Evolutionary conservation across 2,329 filamentous ascomycete species (phyloP).

Genomic region (Hortaea werneckii): DNA sequence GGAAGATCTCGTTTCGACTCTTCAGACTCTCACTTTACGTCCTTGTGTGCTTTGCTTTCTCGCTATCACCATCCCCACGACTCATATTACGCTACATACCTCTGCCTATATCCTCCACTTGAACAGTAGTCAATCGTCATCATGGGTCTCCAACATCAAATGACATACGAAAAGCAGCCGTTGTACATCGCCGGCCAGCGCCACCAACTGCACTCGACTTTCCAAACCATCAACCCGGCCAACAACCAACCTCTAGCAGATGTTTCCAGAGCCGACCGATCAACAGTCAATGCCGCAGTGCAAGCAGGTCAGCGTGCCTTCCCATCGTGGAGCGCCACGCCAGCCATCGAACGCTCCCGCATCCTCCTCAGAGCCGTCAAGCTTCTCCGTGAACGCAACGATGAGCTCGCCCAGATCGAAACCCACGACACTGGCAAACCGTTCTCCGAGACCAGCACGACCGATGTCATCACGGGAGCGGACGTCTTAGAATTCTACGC

Average conservation of each 20-base stretch:
- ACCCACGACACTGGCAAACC: slow-evolving; percentile 82
- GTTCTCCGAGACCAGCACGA: slow-evolving; percentile 71
- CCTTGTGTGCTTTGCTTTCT: too few species aligned
- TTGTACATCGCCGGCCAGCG: slow-evolving; percentile 67
- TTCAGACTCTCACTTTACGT: too few species aligned
- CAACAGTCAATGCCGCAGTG: slow-evolving; percentile 63
- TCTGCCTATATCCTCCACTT: too few species aligned
- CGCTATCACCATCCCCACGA: too few species aligned
- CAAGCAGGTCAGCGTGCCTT: slow-evolving; percentile 63
- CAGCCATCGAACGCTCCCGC: slow-evolving; percentile 62
- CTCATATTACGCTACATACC: too few species aligned
- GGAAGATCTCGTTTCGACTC: too few species aligned
- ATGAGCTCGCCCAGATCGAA: slow-evolving; percentile 68
- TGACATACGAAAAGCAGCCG: slow-evolving; percentile 21
- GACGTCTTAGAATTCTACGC: slow-evolving; percentile 84
- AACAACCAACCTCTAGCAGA: slow-evolving; percentile 58
- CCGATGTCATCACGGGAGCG: slow-evolving; percentile 73
- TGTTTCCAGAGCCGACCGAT: slow-evolving; percentile 46
- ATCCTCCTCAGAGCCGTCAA: slow-evolving; percentile 68
- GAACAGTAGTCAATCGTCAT: background rate
- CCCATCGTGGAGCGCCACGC: slow-evolving; percentile 63
- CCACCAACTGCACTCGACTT: slow-evolving; percentile 51
- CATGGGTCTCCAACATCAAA: background rate
- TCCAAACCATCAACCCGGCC: slow-evolving; percentile 65
- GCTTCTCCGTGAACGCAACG: slow-evolving; percentile 65